phyloP scores from a whole-genome alignment of 257 asterid genomes.

The Perilla frutescens region DNA sequence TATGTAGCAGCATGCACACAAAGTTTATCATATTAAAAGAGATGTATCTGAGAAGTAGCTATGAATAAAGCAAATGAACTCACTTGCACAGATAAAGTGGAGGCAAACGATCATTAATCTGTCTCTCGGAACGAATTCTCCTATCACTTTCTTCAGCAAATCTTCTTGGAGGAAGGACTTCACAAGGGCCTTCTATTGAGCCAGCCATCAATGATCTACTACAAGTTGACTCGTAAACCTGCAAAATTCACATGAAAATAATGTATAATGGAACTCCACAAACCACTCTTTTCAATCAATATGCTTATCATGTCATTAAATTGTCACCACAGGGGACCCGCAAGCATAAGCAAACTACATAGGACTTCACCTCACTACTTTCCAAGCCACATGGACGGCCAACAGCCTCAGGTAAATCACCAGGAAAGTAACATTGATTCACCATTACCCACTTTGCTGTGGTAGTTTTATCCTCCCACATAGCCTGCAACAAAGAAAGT shows the following conservation, averaged over 20 bases:
- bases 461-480: conserved; percentile 88
- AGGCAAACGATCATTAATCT: conserved; percentile 48
- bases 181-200: conserved; percentile 76
- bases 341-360: not conserved
- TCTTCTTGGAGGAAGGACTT: conserved; percentile 81
- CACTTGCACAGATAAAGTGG: conserved; percentile 92
- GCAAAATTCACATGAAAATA: conserved; percentile 33
- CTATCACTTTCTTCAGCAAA: conserved; percentile 79
- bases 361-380: conserved; percentile 73
- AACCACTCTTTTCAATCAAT: conserved; percentile 10
- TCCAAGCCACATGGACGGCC: conserved; percentile 95
- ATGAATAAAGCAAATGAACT: conserved; percentile 42
- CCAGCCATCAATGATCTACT: conserved; percentile 67
- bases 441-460: conserved; percentile 71
- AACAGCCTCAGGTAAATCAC: conserved; percentile 90
- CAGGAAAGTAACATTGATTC: conserved; percentile 84
- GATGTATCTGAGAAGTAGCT: conserved; percentile 31
- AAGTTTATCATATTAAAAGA: conserved; percentile 7
- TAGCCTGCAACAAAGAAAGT: conserved; percentile 58
- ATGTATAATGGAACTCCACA: conserved; percentile 17
- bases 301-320: not conserved
- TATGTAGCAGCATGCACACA: conserved; percentile 2
- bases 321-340: not conserved
- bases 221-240: conserved; percentile 86
- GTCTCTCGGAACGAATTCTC: conserved; percentile 53